Evolutionary conservation across 441 rosid species (phyloP).

Genomic region (Kokia cookei): DNA sequence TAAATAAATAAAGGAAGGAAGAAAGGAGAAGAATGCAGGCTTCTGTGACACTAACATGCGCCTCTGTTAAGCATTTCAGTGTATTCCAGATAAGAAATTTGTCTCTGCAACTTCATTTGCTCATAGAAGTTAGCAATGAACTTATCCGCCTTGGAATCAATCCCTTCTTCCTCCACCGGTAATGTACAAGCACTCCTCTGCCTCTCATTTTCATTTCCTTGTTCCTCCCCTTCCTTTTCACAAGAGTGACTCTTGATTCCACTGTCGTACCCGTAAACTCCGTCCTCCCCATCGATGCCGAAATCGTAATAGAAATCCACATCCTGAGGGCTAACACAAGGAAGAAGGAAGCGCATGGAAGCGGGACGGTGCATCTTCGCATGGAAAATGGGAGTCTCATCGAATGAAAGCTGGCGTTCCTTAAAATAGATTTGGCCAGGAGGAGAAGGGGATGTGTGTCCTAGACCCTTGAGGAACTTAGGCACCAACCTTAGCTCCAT

Average conservation of each 20-base stretch:
- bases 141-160: conserved; percentile 78
- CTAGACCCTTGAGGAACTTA: conserved; percentile 49
- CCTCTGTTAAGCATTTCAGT: conserved; percentile 25
- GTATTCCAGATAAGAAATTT: conserved; percentile 53
- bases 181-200: conserved; percentile 9
- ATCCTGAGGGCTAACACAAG: conserved; percentile 54
- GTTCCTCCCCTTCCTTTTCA: not conserved
- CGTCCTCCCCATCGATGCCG: conserved; percentile 19
- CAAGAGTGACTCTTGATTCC: conserved; percentile 25
- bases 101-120: conserved; percentile 76
- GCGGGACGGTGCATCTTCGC: conserved; percentile 66
- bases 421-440: conserved; percentile 23
- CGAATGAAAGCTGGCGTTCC: conserved; percentile 79
- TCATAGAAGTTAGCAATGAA: conserved; percentile 70
- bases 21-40: not conserved
- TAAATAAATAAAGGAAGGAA: no score
- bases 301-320: conserved; percentile 58
- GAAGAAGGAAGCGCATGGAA: conserved; percentile 66
- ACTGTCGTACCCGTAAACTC: conserved; percentile 14
- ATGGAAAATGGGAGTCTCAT: conserved; percentile 64
- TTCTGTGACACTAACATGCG: not conserved
- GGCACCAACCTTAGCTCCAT: conserved; percentile 47
- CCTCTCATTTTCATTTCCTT: conserved; percentile 9
- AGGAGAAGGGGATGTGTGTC: conserved; percentile 13
- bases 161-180: conserved; percentile 46